Evolutionary conservation across 2,329 filamentous ascomycete species (phyloP).

Genomic region (Fusarium keratoplasticum): DNA sequence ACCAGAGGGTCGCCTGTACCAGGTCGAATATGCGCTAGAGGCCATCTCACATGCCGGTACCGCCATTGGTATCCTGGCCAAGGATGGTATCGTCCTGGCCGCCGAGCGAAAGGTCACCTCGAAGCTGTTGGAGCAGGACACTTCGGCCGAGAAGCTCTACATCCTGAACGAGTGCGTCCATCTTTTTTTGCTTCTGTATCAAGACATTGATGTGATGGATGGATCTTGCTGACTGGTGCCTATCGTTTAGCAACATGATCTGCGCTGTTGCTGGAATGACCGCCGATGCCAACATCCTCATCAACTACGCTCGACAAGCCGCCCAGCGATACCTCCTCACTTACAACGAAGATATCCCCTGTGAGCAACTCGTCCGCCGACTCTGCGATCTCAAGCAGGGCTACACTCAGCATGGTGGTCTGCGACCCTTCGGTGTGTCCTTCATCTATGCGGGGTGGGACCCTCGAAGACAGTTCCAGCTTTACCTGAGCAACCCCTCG

Average conservation of each 20-base stretch:
- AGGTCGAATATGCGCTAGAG: slow-evolving; percentile 99
- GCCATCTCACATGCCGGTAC: slow-evolving; percentile 99
- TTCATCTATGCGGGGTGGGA: slow-evolving; percentile 99
- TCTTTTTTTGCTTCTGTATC: background rate
- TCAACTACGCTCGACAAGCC: slow-evolving; percentile 98
- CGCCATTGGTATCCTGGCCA: slow-evolving; percentile 94
- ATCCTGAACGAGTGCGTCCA: slow-evolving; percentile 91
- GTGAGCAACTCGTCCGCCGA: slow-evolving; percentile 96
- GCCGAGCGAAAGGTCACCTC: slow-evolving; percentile 99
- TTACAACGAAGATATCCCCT: slow-evolving; percentile 99
- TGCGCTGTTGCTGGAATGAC: slow-evolving; percentile 99
- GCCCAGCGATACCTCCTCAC: slow-evolving; percentile 98
- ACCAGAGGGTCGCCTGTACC: slow-evolving; percentile 96
- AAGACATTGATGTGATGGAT: background rate
- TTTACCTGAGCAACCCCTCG: slow-evolving; percentile 98
- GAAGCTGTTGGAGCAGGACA: slow-evolving; percentile 99
- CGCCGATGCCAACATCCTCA: slow-evolving; percentile 99
- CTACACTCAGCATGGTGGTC: slow-evolving; percentile 98
- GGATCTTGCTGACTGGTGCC: slow-evolving; percentile 13
- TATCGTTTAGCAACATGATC: slow-evolving; percentile 89
- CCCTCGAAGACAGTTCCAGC: slow-evolving; percentile 94
- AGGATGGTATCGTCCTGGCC: slow-evolving; percentile 97
- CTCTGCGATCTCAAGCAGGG: slow-evolving; percentile 99
- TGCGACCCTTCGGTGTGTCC: slow-evolving; percentile 96
- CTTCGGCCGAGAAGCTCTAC: slow-evolving; percentile 99